Evolutionary conservation across 768 basidiomycete species (phyloP), one percentile per base, ranked within the genome.

Genomic region (Rhodotorula paludigena): DNA sequence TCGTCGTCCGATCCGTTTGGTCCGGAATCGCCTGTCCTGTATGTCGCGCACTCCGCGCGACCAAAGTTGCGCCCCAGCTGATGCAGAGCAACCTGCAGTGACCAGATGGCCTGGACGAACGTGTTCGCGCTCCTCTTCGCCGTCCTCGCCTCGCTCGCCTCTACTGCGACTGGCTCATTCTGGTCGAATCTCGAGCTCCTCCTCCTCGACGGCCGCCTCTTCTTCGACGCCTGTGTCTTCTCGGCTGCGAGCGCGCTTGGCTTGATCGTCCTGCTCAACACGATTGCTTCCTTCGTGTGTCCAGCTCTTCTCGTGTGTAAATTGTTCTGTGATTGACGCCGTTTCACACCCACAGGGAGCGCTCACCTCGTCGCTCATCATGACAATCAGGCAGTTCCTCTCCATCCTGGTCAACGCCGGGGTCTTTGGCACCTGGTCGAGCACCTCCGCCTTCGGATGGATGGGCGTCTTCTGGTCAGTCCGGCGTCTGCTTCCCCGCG

Each of bases 391-490:
- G 0, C 75, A 76, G 49, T 76, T 76, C 69, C 64, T 74, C 14
- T 66, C 63, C 25, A 76, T 76, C 54, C 69, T 76, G 33, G 59
- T 76, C 66, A 76, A 76, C 47, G 75, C 75, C n/a, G 71, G 68
- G 3, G 49, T 69, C n/a, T 76, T 76, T 48, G 73, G 73, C 25
- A 74, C 71, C 58, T 72, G 74, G 33, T 57, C 42, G 9, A 45
- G 53, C 25, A 64, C 74, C 23, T 67, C 68, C 3, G 25, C 63
- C 25, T 35, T 56, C 44, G 74, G 74, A n/a, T 75, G 74, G 74
- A 57, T 49, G 12, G 74, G 74, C 20, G 70, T 72, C 36, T 67
- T 67, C 41, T 72, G 66, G 72, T 68, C 32, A 39, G 64, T 28
- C 12, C 32, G 25, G 21, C 14, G 21, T 20, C 25, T 18, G 28